Conservation (phyloP, 805 yeast species). For the Saturnispora zaruensis region DNA sequence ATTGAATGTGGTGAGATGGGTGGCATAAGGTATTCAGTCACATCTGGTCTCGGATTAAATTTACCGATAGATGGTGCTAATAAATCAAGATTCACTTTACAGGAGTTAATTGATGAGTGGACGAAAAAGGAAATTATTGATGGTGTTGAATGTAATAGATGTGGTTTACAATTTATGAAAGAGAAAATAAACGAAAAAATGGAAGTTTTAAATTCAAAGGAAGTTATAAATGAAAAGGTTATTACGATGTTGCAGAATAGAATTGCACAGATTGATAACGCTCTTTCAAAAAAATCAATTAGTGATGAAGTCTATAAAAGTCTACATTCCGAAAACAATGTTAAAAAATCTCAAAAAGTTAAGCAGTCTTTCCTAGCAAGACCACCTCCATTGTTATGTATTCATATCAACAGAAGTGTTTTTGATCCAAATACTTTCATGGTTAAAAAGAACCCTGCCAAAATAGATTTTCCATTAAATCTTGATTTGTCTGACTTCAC, state of each 20-base stretch:
- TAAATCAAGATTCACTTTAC: constrained; percentile 36
- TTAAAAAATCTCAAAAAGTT: constrained; percentile 67
- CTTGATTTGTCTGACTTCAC: constrained; percentile 63
- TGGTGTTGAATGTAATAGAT: constrained; percentile 91
- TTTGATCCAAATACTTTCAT: constrained; percentile 80
- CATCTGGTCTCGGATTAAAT: constrained; percentile 65
- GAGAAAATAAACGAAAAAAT: constrained; percentile 39
- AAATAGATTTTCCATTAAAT: constrained; percentile 64
- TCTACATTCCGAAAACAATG: constrained; percentile 66
- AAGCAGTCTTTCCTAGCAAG: constrained; percentile 74
- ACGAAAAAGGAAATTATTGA: constrained; percentile 76
- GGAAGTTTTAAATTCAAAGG: constrained; percentile 13
- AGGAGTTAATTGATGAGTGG: constrained; percentile 57
- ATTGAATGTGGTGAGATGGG: constrained; percentile 88
- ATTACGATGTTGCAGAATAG: constrained; percentile 35
- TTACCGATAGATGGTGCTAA: constrained; percentile 39
- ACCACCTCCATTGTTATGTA: constrained; percentile 74
- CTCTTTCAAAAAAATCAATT: constrained; percentile 58
- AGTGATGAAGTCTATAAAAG: constrained; percentile 71
- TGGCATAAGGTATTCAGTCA: constrained; percentile 76
- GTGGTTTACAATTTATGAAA: constrained; percentile 61
- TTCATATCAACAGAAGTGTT: constrained; percentile 89
- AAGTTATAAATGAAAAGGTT: constrained; percentile 17
- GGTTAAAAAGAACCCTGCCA: constrained; percentile 76
- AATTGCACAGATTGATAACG: constrained; percentile 40